Base-by-base conservation (phyloP, 2,329 filamentous ascomycete species). In the Phaeosphaeria sp. region DNA sequence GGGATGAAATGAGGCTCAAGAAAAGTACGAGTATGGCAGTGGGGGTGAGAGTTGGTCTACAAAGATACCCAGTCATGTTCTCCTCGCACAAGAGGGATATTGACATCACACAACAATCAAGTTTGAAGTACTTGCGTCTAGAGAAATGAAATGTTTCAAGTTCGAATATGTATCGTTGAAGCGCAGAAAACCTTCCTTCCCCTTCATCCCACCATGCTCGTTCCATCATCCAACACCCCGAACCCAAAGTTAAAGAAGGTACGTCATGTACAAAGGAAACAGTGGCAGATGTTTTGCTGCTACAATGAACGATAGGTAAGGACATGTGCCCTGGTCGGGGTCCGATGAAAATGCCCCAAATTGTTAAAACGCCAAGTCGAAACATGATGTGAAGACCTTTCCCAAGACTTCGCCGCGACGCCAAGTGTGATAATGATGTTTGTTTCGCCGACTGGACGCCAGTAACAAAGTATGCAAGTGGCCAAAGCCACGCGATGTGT, bases 91-190 rank as follows among this genome's bases (percentile, higher is more conserved):
- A 11, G 21, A 46, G 13, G 15, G 15, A 17, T 24, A 50, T 17
- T 20, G 11, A n/a, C 50, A 47, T 30, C 20, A 22, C 42, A 53
- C 24, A 20, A 25, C 6, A 54, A 13, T 21, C 46, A 45, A 27
- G 20, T 51, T 13, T 13, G 11, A 7, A 36, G 30, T 36, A 36
- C 30, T 36, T 36, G 30, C 6, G 11, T 36, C 49, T 9, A 27
- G 36, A 20, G 30, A 30, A 39, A 20, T 21, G 22, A 21, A n/a
- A 22, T 11, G 5, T 52, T 24, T 18, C 18, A 27, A 60, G 55
- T 44, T 59, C 56, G 61, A 74, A 72, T 73, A 74, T 74, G 61
- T 74, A 71, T 72, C 68, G 69, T 74, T 72, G 70, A 73, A 75
- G 66, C 55, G 44, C 40, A 58, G 49, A 53, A 39, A 18, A 4